Base-by-base conservation (phyloP, 202 grass and related monocot species). In the Musa balbisiana region DNA sequence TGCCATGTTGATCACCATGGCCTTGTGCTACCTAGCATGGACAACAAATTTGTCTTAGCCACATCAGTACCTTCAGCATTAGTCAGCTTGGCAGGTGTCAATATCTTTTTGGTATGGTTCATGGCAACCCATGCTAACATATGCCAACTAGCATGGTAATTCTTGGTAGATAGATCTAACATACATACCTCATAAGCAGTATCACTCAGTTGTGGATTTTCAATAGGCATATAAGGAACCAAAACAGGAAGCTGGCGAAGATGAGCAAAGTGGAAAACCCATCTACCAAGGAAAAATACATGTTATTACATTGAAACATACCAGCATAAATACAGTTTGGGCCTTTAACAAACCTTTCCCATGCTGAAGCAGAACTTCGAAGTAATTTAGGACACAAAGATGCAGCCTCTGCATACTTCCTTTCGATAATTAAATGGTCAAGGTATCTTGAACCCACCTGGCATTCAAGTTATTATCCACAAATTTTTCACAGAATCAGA, bases 211-310 rank as follows among this genome's bases (percentile, higher is more conserved):
- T 75, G 88, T 78, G 89, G 95, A 86, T 99, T 90, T 83, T 90
- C 95, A 76, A 76, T 94, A 81, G 95, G 95, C 69, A 99, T 99
- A 80, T 92, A 92, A 60, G 95, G 91, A 80, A 99, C 91, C 73
- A 99, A 91, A 81, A 92, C 87, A 77, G 91, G 85, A 90, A 99
- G 91, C 76, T 92, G 91, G 75, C 89, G 89, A 62, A 99, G 91
- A 85, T 95, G 89, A 69, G 91, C 95, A 87, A 99, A 99, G 82
- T 95, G 89, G 79, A 95, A 99, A 74, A 99, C 87, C 95, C 95
- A 99, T 78, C 95, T 99, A 74, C 74, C 71, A 43, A 56, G 71
- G 52, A 83, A 76, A 53, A 49, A 62, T 75, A 77, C 62, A 25
- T 69, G 29, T 70, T 73, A 56, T 22, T 76, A 21, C 29, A 65